A percentile compares a stretch with the other conserved stretches of the same genome.
These are phyloP conservation scores for Phytophthora vignae DNA, from an alignment of 352 stramenopile species.

Conservation along the genomic window DNA sequence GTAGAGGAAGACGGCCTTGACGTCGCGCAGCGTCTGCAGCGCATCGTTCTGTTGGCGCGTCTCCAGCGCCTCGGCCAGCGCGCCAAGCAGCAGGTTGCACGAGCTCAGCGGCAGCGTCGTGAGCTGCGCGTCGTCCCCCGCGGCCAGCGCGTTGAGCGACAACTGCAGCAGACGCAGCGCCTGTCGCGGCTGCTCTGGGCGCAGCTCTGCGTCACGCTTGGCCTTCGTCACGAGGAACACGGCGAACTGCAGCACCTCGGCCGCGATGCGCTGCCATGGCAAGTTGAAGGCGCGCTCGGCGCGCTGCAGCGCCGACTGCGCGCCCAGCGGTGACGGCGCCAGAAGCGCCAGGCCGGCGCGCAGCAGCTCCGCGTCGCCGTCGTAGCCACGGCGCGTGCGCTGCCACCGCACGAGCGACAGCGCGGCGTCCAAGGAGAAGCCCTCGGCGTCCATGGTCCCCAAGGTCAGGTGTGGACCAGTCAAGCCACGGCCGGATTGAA, in stretches of 20 bases:
- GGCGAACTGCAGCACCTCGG: conserved; percentile 73
- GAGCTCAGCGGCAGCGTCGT: conserved; percentile 69
- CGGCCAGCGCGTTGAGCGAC: conserved; percentile 53
- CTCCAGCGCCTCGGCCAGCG: conserved; percentile 72
- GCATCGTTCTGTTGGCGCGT: conserved; percentile 18
- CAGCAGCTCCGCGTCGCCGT: conserved; percentile 54
- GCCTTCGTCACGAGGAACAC: conserved; percentile 73
- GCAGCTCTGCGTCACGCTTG: conserved; percentile 42
- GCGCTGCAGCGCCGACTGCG: conserved; percentile 31
- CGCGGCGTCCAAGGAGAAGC: conserved; percentile 48
- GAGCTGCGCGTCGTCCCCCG: conserved; percentile 39
- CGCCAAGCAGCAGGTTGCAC: conserved; percentile 77
- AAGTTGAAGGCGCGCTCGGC: conserved; percentile 66
- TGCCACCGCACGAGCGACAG: conserved; percentile 78
- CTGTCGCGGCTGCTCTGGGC: conserved; percentile 41
- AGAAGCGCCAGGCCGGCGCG: conserved; percentile 23
- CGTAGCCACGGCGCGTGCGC: conserved; percentile 62
- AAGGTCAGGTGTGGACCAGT: conserved; percentile 30
- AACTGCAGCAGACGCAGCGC: conserved; percentile 68
- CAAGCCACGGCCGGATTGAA: conserved; percentile 8
- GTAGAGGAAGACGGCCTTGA: conserved; percentile 68
- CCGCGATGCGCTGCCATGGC: conserved; percentile 61
- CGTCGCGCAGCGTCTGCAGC: conserved; percentile 52
- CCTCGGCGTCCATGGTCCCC: conserved; percentile 7
- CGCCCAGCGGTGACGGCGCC: conserved; percentile 8